phyloP scores from a whole-genome alignment of 164 flowering plant genomes.

The Vitis vinifera region DNA sequence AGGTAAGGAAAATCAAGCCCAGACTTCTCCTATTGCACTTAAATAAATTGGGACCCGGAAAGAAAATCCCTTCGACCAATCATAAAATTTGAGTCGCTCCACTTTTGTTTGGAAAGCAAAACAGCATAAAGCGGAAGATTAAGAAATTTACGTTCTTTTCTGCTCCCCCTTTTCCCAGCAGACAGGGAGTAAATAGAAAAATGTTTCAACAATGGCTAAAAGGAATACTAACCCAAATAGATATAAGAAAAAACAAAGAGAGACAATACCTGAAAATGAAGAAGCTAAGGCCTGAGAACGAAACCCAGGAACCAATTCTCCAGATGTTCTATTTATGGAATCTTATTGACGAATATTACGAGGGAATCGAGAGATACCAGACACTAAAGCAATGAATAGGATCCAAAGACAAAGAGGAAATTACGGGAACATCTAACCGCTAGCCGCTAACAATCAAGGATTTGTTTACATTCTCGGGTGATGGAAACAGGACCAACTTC shows the following conservation, averaged over 20 bases:
- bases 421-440: neutral
- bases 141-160: neutral
- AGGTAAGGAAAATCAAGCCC: neutral
- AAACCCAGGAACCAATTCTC: slow-evolving; percentile 5
- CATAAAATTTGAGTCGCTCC: neutral
- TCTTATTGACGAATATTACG: neutral
- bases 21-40: neutral
- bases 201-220: neutral
- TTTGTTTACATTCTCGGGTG: neutral
- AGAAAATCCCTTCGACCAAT: too few species aligned
- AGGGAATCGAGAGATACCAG: neutral
- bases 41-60: too few species aligned
- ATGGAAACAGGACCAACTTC: neutral
- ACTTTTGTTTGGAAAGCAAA: too few species aligned
- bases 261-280: slow-evolving; percentile 16
- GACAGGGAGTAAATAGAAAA: neutral
- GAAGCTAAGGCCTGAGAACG: slow-evolving; percentile 1
- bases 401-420: neutral
- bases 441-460: neutral
- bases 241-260: neutral
- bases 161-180: neutral
- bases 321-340: neutral
- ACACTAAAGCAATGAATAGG: neutral
- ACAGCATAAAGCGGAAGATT: too few species aligned
- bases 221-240: neutral